Conservation (phyloP, 495 filamentous ascomycete genomes). For the Bathelium albidoporum region DNA sequence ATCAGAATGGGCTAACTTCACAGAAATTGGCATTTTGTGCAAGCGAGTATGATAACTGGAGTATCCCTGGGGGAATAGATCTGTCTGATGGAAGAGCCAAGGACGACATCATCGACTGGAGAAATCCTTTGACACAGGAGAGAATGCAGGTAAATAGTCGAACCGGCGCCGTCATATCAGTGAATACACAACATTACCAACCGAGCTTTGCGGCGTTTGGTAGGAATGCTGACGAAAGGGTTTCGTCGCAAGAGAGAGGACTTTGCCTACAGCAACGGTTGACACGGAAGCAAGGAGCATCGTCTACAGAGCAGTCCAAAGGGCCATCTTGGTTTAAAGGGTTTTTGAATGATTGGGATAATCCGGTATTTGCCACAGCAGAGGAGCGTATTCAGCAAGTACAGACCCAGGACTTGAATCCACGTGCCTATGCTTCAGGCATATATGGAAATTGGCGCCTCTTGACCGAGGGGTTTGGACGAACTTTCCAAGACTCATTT, state of each 20-base stretch:
- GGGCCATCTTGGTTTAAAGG: constrained; percentile 30
- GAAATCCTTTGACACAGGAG: constrained; percentile 19
- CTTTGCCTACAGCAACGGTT: neutral
- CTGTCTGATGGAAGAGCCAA: neutral
- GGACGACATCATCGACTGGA: constrained; percentile 16
- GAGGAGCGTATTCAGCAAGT: constrained; percentile 41
- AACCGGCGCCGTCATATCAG: constrained; percentile 16
- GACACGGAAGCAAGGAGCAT: too few species aligned
- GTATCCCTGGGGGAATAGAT: neutral
- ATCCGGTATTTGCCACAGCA: constrained; percentile 46
- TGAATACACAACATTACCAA: too few species aligned
- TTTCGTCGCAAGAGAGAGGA: neutral
- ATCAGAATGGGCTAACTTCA: neutral
- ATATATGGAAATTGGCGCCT: neutral
- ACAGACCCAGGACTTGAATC: neutral
- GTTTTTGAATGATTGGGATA: constrained; percentile 44
- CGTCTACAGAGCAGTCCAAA: neutral
- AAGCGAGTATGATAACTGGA: neutral
- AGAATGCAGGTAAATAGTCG: constrained; percentile 13
- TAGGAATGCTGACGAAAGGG: too few species aligned
- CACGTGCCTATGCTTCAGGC: neutral
- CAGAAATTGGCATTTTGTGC: neutral
- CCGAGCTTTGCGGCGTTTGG: too few species aligned
- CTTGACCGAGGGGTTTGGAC: neutral
- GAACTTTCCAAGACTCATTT: neutral